Conservation (phyloP, 1,139 yeast species). For the Diutina catenulata region DNA sequence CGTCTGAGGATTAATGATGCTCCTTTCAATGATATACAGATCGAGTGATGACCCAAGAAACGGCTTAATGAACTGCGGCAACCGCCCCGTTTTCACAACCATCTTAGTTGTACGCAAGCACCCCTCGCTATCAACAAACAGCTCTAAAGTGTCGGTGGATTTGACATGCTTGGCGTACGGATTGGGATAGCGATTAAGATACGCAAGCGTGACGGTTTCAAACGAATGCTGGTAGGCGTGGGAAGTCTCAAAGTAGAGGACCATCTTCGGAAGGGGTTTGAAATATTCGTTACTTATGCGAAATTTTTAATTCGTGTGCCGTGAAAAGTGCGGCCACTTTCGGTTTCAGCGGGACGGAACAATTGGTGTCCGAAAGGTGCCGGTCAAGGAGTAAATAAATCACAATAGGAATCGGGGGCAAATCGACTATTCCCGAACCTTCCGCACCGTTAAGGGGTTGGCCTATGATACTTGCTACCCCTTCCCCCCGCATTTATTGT, state of each 20-base stretch:
- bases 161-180: conserved; percentile 87
- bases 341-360: too few species aligned
- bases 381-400: too few species aligned
- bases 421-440: too few species aligned
- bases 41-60: conserved; percentile 63
- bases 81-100: conserved; percentile 66
- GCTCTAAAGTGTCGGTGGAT: conserved; percentile 68
- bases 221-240: conserved; percentile 56
- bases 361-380: too few species aligned
- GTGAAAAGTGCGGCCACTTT: too few species aligned
- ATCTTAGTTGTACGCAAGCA: conserved; percentile 62
- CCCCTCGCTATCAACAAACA: conserved; percentile 48
- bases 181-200: conserved; percentile 78
- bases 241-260: conserved; percentile 14
- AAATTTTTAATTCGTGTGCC: too few species aligned
- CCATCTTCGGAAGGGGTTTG: too few species aligned
- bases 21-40: conserved; percentile 77
- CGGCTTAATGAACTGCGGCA: conserved; percentile 74
- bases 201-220: conserved; percentile 64
- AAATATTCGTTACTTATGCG: too few species aligned
- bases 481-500: not conserved
- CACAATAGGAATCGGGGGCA: too few species aligned
- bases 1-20: conserved; percentile 55
- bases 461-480: too few species aligned
- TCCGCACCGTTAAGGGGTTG: too few species aligned